These are phyloP conservation scores for Phytophthora sansomeana DNA, from an alignment of 352 stramenopile species.

Conservation along the genomic window DNA sequence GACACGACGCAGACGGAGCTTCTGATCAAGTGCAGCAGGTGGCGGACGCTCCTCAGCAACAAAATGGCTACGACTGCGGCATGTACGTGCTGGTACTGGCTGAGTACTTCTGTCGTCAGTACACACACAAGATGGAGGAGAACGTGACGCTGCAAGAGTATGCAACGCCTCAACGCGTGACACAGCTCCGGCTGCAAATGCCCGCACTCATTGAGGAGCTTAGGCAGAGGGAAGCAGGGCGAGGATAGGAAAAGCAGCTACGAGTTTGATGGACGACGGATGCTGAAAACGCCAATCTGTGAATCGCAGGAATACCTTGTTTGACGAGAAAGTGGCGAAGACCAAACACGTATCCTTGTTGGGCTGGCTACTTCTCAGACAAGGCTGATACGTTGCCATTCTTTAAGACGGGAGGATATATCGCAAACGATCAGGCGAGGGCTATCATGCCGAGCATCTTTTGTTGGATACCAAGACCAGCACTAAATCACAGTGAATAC, in stretches of 20 bases:
- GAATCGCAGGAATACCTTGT: too few species aligned
- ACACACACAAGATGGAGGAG: conserved; percentile 14
- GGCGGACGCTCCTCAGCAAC: conserved; percentile 64
- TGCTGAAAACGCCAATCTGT: too few species aligned
- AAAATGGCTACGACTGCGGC: conserved; percentile 84
- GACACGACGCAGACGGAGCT: conserved; percentile 14
- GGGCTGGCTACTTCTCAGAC: too few species aligned
- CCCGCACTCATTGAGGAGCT: conserved; percentile 48
- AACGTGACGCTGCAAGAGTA: conserved; percentile 44
- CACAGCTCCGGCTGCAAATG: conserved; percentile 56
- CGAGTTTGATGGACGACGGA: too few species aligned
- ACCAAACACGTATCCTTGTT: too few species aligned
- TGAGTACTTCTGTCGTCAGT: conserved; percentile 61
- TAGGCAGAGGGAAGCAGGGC: conserved; percentile 15
- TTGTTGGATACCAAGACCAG: too few species aligned
- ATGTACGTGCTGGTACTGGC: conserved; percentile 79
- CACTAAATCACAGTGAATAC: too few species aligned
- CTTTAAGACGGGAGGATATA: too few species aligned
- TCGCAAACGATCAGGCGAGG: too few species aligned
- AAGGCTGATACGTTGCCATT: too few species aligned
- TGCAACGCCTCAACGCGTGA: conserved; percentile 60
- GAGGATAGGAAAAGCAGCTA: neutral
- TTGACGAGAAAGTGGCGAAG: too few species aligned
- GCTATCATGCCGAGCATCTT: too few species aligned
- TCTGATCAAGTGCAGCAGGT: conserved; percentile 39